phyloP scores from a whole-genome alignment of 192 early-diverging fungal species.

The Coemansia sp. region DNA sequence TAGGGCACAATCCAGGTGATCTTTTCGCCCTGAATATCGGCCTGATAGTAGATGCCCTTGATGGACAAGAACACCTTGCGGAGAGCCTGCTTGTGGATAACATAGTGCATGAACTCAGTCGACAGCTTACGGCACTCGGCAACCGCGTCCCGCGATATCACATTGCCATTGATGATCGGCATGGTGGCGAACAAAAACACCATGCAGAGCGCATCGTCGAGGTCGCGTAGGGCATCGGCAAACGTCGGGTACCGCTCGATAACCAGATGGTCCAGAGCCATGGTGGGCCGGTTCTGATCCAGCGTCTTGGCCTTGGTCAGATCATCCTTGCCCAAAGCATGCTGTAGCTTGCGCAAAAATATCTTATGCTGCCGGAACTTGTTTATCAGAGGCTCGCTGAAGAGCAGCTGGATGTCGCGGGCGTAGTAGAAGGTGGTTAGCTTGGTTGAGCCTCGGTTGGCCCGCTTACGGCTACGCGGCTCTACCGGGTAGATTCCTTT shows the following conservation, averaged over 20 bases:
- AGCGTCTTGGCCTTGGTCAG: slow-evolving; percentile 72
- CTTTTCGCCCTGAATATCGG: slow-evolving; percentile 91
- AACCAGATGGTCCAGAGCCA: slow-evolving; percentile 89
- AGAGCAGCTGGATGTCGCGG: slow-evolving; percentile 93
- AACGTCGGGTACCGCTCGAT: slow-evolving; percentile 96
- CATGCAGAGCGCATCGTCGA: slow-evolving; percentile 99
- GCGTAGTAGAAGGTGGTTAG: slow-evolving; percentile 91
- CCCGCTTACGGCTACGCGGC: slow-evolving; percentile 91
- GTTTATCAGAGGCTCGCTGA: slow-evolving; percentile 89
- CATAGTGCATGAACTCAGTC: slow-evolving; percentile 93
- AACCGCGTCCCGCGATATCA: slow-evolving; percentile 42
- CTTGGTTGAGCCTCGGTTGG: slow-evolving; percentile 83
- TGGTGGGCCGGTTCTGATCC: slow-evolving; percentile 74
- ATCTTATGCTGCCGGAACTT: slow-evolving; percentile 93
- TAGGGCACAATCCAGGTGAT: slow-evolving; percentile 96
- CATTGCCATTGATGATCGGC: slow-evolving; percentile 59
- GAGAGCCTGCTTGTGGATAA: slow-evolving; percentile 73
- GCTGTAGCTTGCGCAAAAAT: slow-evolving; percentile 82
- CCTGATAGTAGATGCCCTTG: slow-evolving; percentile 99
- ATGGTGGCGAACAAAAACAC: slow-evolving; percentile 89
- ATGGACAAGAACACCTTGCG: slow-evolving; percentile 93
- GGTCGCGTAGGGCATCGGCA: slow-evolving; percentile 85
- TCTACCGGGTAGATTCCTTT: slow-evolving; percentile 98
- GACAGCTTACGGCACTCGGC: slow-evolving; percentile 77
- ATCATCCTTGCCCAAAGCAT: slow-evolving; percentile 81